Evolutionary conservation across 208 protist genomes (phyloP).

Genomic region (Naegleria gruberi): DNA sequence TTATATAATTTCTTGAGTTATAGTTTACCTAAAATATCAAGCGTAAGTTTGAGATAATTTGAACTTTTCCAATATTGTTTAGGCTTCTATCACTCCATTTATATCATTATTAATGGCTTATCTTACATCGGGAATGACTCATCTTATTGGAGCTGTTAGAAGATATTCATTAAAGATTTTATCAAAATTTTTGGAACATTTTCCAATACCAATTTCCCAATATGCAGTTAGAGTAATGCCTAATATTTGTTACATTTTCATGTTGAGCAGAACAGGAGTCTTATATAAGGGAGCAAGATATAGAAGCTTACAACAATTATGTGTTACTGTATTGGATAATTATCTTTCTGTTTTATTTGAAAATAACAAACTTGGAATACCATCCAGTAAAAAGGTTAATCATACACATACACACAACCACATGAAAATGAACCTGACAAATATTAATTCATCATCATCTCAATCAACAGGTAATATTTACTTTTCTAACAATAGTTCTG

Average conservation of each 20-base stretch:
- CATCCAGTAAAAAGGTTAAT: neutral
- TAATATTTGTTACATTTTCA: neutral
- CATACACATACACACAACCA: neutral
- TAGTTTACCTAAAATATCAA: neutral
- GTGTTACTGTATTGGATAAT: neutral
- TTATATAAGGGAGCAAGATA: neutral
- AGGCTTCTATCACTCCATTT: neutral
- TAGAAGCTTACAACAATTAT: neutral
- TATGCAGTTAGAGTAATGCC: neutral
- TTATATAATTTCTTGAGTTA: neutral
- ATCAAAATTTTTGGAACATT: neutral
- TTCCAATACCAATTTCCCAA: neutral
- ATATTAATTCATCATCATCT: neutral
- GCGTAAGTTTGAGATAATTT: neutral
- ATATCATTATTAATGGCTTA: neutral
- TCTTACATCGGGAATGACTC: neutral
- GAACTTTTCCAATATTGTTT: no score
- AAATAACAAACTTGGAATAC: slow-evolving; percentile 1
- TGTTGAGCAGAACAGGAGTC: neutral
- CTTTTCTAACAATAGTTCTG: neutral
- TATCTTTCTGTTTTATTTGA: neutral
- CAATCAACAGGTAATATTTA: neutral
- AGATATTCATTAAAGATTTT: neutral
- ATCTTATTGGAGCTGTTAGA: neutral
- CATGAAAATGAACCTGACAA: neutral